These are phyloP conservation scores for Actinomortierella ambigua DNA, from an alignment of 371 early-diverging fungal genomes.

Conservation along the genomic window DNA sequence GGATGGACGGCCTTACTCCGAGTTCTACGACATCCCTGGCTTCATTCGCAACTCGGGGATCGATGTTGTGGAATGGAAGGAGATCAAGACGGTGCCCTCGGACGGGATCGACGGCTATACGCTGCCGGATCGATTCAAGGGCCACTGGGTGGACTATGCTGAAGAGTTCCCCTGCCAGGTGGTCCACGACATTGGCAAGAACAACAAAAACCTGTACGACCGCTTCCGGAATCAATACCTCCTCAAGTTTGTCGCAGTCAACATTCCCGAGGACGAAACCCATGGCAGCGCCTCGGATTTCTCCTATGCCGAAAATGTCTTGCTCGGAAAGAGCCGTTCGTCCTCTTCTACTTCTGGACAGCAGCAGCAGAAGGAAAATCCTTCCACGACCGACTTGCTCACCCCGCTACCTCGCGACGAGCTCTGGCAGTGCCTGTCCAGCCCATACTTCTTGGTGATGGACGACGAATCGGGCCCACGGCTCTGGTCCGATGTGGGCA, in stretches of 20 bases:
- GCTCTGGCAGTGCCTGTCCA: conserved; percentile 32
- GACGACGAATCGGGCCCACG: conserved; percentile 2
- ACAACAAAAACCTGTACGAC: conserved; percentile 29
- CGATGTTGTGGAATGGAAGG: conserved; percentile 32
- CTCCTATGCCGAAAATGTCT: conserved; percentile 16
- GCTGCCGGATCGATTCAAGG: background rate
- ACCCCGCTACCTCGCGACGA: background rate
- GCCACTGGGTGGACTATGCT: conserved; percentile 18
- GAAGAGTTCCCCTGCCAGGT: conserved; percentile 35
- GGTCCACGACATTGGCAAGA: conserved; percentile 22
- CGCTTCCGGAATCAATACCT: conserved; percentile 37
- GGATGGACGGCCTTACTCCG: conserved; percentile 31
- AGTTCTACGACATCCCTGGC: conserved; percentile 28
- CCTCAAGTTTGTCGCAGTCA: conserved; percentile 20
- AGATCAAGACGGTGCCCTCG: conserved; percentile 31
- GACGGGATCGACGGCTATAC: conserved; percentile 1
- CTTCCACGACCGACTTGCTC: conserved; percentile 1
- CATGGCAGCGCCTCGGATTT: conserved; percentile 14
- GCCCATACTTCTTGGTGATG: conserved; percentile 24
- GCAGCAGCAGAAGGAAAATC: no score
- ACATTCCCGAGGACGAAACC: conserved; percentile 7
- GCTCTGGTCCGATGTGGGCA: conserved; percentile 26
- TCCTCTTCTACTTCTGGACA: no score
- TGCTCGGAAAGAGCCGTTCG: conserved; percentile 5
- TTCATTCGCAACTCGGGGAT: conserved; percentile 23